These are phyloP conservation scores for Fusarium newnesense DNA, from an alignment of 2,329 filamentous ascomycete genomes.

Conservation along the genomic window DNA sequence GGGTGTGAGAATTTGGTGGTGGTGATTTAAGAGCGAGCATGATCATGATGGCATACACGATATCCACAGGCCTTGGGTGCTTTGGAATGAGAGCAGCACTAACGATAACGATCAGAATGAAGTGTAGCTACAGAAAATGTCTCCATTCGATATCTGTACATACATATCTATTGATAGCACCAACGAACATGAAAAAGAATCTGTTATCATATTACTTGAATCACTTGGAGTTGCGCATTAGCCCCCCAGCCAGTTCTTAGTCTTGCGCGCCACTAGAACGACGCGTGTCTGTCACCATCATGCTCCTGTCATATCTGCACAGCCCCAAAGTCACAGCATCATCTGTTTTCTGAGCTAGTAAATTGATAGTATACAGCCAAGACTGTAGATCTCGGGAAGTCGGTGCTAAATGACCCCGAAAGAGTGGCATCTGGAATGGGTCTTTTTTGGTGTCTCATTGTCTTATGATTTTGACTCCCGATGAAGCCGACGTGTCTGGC, in stretches of 20 bases:
- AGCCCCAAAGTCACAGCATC: conserved; percentile 11
- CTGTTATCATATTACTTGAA: background rate
- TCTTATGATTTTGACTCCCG: conserved; percentile 4
- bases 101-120: conserved; percentile 18
- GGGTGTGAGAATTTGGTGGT: background rate
- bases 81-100: background rate
- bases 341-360: background rate
- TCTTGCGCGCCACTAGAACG: background rate
- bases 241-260: background rate
- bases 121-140: background rate
- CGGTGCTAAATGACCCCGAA: background rate
- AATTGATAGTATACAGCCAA: no score
- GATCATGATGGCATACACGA: conserved; percentile 16
- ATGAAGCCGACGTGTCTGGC: conserved; percentile 8
- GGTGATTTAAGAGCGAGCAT: conserved; percentile 13
- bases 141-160: conserved; percentile 6
- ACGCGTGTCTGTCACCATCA: conserved; percentile 2
- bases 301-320: background rate
- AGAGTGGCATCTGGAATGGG: background rate
- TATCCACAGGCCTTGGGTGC: conserved; percentile 11
- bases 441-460: background rate
- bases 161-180: conserved; percentile 5
- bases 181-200: conserved; percentile 13
- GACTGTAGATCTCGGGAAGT: background rate
- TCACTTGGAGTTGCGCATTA: background rate